A percentile compares a stretch with the other conserved stretches of the same genome.
Conservation (phyloP, 2,329 filamentous ascomycete species). For the Chaetothyriales sp. region DNA sequence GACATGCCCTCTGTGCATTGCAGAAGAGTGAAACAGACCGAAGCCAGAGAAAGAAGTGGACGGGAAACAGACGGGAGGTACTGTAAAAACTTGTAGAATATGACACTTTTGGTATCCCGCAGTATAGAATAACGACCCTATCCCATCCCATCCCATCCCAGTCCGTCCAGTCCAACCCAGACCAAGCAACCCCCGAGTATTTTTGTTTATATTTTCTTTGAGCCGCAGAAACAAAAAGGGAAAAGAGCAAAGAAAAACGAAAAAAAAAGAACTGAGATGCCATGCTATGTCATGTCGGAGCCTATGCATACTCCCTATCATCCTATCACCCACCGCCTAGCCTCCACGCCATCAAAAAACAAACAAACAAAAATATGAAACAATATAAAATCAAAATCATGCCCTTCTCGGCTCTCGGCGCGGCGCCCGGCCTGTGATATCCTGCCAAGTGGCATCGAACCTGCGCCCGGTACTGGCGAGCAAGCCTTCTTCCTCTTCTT, state of each 20-base stretch:
- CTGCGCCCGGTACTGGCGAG: slow-evolving; percentile 69
- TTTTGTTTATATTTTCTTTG: too few relatives aligned
- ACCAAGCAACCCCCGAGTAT: too few relatives aligned
- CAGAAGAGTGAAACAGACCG: neutral
- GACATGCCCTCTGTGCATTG: neutral
- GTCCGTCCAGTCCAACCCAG: too few relatives aligned
- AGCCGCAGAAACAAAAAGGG: too few relatives aligned
- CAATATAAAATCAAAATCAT: neutral
- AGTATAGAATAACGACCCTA: neutral
- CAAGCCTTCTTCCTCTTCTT: slow-evolving; percentile 88
- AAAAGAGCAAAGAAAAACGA: too few relatives aligned
- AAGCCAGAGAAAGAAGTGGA: neutral
- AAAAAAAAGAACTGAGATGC: too few relatives aligned
- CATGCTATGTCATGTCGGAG: too few relatives aligned
- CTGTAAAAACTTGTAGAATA: neutral
- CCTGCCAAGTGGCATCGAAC: slow-evolving; percentile 78
- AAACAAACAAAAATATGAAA: neutral
- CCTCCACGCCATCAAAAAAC: too few relatives aligned
- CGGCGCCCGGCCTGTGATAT: slow-evolving; percentile 53
- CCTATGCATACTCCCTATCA: too few relatives aligned
- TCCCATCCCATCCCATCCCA: too few relatives aligned
- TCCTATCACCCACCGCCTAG: too few relatives aligned
- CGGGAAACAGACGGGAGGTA: neutral
- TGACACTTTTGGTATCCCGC: neutral
- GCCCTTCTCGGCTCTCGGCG: neutral